Evolutionary conservation across 1,284 basidiomycete genomes (phyloP), one percentile per base, ranked within the genome.

Genomic region (Malassezia caprae): DNA sequence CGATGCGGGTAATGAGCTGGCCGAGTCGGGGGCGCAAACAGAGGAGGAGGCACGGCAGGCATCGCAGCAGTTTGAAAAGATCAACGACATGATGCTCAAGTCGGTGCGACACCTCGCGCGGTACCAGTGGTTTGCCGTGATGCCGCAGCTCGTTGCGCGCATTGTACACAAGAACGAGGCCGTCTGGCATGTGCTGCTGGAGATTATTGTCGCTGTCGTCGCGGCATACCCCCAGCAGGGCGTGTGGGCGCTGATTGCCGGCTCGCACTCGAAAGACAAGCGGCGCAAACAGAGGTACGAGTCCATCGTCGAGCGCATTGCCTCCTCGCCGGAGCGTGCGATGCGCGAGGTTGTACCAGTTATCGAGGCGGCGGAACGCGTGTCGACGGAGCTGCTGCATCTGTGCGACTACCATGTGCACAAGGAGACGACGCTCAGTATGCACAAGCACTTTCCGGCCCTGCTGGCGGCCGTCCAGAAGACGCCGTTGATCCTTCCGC

Each of bases 71-170:
- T 74, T 73, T 41, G 13, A 44, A 12, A 56, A 63, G 56, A 63
- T 74, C 43, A 71, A 72, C 46, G 45, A 51, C 24, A 78, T 83
- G 19, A 81, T 87, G 53, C 79, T 58, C 78, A 58, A 78, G 78
- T 3, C 78, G 84, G 17, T 86, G 86, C 3, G 80, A 80, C 3
- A 94, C 85, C 75, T 93, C 87, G 79, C 89, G 83, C 63, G 68
- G 17, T 72, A 67, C 60, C 69, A 73, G 53, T 98, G 91, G 88
- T 87, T 87, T 62, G 93, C 88, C 0, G 91, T 91, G 0, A 90
- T 96, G 62, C 90, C 94, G 7, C 94, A 98, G 78, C 87, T 98
- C 55, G 88, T 94, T 10, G 98, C 94, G 23, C 83, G 94, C 8
- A 86, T 99, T 31, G 86, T 85, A 17, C 89, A 96, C 67, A 78